Evolutionary conservation across 2,329 filamentous ascomycete species (phyloP), one percentile per base, ranked within the genome.

Genomic region (Fragosphaeria purpurea): DNA sequence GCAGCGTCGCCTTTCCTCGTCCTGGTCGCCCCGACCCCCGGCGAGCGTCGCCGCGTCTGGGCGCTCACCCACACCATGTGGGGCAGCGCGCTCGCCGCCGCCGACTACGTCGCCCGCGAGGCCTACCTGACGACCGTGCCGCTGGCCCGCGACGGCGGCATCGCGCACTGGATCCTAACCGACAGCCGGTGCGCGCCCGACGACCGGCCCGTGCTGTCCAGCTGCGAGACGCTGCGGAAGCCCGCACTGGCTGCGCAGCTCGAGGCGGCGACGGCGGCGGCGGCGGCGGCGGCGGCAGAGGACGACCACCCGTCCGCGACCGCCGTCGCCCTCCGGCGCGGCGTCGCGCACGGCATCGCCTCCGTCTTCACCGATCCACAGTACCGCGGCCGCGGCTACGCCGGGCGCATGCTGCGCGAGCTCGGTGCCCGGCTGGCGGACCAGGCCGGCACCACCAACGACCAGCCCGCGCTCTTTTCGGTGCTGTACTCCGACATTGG

Each of bases 401-500:
- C 87, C 1, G 77, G 76, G 51, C 75, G 83, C 50, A 90, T 93
- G 83, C 77, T 90, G 64, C 65, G 66, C 41, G 81, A 90, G 58
- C 63, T 93, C 38, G 80, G 76, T 11, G 56, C 61, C 7, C 56
- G 58, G 38, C 63, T 80, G 31, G 54, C 58, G 50, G 58, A 52
- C 3, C 68, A 70, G 56, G 62, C 55, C 30, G 37, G 11, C 48
- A 48, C 1, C 54, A 55, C 39, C 58, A 67, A 41, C 6, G 37
- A 11, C 8, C 38, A 32, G 57, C 64, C 62, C 62, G 73, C 63
- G 55, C 66, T 79, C 11, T 93, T 91, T 65, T 90, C 86, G 1
- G 77, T 94, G 7, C 73, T 96, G 7, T 95, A 83, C 66, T 95
- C 88, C 7, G 88, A 94, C 60, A 89, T 94, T 56, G 88, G 90